Evolutionary conservation across 345 rosid species (phyloP).

Genomic region (Camelina sativa): DNA sequence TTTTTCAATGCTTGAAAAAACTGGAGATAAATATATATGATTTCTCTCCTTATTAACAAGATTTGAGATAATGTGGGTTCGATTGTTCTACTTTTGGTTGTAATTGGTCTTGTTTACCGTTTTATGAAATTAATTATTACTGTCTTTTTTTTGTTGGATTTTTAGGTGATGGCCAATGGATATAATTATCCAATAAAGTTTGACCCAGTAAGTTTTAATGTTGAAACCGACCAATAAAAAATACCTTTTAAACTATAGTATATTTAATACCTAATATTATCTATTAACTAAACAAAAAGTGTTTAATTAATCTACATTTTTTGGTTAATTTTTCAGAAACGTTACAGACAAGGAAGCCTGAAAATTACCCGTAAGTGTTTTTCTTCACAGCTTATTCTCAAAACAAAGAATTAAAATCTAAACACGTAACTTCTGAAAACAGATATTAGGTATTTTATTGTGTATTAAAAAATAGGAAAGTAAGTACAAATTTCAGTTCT

Average conservation of each 20-base stretch:
- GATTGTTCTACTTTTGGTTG: background rate
- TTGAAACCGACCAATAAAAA: background rate
- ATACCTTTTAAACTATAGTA: background rate
- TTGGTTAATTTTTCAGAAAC: slow-evolving; percentile 37
- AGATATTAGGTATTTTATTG: no score
- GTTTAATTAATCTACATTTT: slow-evolving; percentile 1
- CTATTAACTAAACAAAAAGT: background rate
- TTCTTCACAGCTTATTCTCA: background rate
- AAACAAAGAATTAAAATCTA: background rate
- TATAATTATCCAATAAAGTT: slow-evolving; percentile 5
- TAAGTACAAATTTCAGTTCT: background rate
- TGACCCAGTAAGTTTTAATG: slow-evolving; percentile 26
- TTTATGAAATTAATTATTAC: slow-evolving; percentile 1
- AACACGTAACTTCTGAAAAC: background rate
- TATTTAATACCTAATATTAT: background rate
- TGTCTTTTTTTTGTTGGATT: background rate
- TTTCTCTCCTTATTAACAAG: background rate
- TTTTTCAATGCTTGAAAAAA: background rate
- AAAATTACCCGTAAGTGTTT: slow-evolving; percentile 35
- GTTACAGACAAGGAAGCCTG: slow-evolving; percentile 44
- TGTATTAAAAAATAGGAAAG: no score
- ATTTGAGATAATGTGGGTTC: slow-evolving; percentile 18
- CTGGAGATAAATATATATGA: background rate
- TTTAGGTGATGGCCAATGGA: slow-evolving; percentile 34
- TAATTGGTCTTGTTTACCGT: background rate